Base-by-base conservation (phyloP, 371 early-diverging fungal species). In the Dipsacomyces acuminosporus region DNA sequence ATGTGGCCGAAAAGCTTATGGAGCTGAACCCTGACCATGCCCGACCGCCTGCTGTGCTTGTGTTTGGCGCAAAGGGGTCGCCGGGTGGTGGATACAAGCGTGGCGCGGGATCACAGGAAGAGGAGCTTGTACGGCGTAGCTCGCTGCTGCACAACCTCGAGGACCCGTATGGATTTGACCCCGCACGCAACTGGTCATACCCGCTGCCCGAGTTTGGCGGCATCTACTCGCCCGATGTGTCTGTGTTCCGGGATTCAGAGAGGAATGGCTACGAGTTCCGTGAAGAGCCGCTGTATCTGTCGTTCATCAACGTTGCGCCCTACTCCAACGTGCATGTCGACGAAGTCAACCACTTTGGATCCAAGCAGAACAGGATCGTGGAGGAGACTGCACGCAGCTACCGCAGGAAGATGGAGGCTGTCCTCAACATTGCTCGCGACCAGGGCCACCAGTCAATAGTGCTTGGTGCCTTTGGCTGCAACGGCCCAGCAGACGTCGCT, bases 31-130 rank as follows among this genome's bases (percentile, higher is more conserved):
- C 72, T 2, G 64, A 71, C 51, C 70, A 71, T 15, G 51, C 59
- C 19, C 54, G 53, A 24, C 52, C 72, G 14, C 72, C 72, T 13
- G 70, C 71, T 1, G 52, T 71, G 26, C 58, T 71, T 18, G 72
- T 71, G 15, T 70, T 70, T 58, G 72, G 57, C 17, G 56, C 72
- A 21, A 71, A 71, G 71, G 64, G 63, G n/a, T 60, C 64, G 43
- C 78, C 78, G 0, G 78, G 78, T 11, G 78, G 78, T 24, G 73
- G 73, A 13, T 78, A 78, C 67, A 61, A 73, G 48, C 54, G 69
- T 47, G 78, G 78, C 8, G 74, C 69, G 0, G 74, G 71, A 20
- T 53, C 72, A 35, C 73, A 66, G 45, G 78, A 78, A 46, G 78
- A 78, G 55, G 70, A 74, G 34, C 43, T 78, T 6, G 75, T 72